Conservation (phyloP, 75 land plant genomes). For the Ceratopteris richardii region DNA sequence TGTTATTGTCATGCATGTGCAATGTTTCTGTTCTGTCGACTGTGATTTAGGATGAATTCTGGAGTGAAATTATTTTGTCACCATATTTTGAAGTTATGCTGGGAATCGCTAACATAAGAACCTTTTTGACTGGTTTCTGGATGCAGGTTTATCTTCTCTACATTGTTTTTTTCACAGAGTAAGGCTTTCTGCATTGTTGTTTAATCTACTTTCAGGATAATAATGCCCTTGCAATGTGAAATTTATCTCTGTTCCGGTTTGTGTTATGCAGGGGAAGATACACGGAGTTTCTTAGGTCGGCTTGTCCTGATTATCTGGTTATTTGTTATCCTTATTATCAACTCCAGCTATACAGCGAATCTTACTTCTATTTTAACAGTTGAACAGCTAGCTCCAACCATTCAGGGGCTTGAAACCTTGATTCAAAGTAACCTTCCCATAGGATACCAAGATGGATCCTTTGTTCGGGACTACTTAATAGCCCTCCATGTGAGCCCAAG, state of each 20-base stretch:
- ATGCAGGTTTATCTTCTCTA: constrained; percentile 91
- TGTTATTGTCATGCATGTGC: too few species aligned
- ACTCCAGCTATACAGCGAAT: constrained; percentile 68
- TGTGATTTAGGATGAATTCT: too few species aligned
- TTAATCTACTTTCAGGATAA: background rate
- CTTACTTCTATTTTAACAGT: constrained; percentile 56
- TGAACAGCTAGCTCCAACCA: constrained; percentile 29
- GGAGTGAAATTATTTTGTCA: too few species aligned
- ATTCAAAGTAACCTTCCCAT: constrained; percentile 26
- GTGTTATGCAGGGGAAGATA: constrained; percentile 44
- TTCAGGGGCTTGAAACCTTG: constrained; percentile 25
- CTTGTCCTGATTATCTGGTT: constrained; percentile 68
- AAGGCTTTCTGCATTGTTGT: constrained; percentile 18
- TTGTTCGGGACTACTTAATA: constrained; percentile 25
- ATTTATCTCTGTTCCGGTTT: background rate
- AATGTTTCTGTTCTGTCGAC: too few species aligned
- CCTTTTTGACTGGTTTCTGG: background rate
- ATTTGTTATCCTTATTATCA: constrained; percentile 68
- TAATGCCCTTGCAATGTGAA: background rate
- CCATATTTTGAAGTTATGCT: too few species aligned
- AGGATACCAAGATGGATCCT: constrained; percentile 40
- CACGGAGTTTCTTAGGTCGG: constrained; percentile 59
- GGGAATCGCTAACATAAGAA: too few species aligned
- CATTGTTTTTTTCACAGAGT: constrained; percentile 84
- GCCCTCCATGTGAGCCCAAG: constrained; percentile 45